A percentile compares a stretch with the other conserved stretches of the same genome.
phyloP scores from a whole-genome alignment of 2,329 filamentous ascomycete genomes.

The Sclerotinia borealis region DNA sequence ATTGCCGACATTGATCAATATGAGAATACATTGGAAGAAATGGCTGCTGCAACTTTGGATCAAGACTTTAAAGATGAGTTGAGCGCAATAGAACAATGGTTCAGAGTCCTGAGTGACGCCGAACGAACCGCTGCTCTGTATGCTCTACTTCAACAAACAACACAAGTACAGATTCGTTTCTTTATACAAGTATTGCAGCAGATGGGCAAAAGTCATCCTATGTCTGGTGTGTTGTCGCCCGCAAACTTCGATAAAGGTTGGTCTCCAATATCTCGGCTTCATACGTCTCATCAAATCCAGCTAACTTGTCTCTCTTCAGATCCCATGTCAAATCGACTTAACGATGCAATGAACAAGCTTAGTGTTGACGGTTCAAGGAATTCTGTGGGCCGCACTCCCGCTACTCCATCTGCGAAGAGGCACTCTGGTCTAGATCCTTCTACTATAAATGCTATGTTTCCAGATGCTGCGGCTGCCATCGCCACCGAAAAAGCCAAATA shows the following conservation, averaged over 20 bases:
- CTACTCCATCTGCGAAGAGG: constrained; percentile 74
- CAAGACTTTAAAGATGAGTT: constrained; percentile 99
- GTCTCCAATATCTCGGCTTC: constrained; percentile 21
- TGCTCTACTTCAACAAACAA: constrained; percentile 93
- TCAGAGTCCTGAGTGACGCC: constrained; percentile 91
- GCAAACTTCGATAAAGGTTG: constrained; percentile 94
- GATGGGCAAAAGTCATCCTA: constrained; percentile 97
- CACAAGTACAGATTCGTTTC: constrained; percentile 97
- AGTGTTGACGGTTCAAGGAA: constrained; percentile 82
- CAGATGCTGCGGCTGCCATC: constrained; percentile 96
- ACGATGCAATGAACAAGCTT: constrained; percentile 93
- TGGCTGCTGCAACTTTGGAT: constrained; percentile 96
- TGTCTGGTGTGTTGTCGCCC: constrained; percentile 91
- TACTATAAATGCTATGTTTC: constrained; percentile 98
- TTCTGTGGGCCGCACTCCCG: constrained; percentile 74
- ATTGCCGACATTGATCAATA: constrained; percentile 98
- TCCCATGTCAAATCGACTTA: constrained; percentile 93
- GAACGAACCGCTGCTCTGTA: constrained; percentile 94
- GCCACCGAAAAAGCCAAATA: constrained; percentile 97
- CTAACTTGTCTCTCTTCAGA: constrained; percentile 47
- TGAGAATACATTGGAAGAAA: constrained; percentile 96
- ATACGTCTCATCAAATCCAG: not conserved
- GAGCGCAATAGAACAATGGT: constrained; percentile 99
- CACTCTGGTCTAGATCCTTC: constrained; percentile 91
- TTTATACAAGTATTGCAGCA: constrained; percentile 98